Conservation (phyloP, 805 yeast species). For the Pichia occidentalis region DNA sequence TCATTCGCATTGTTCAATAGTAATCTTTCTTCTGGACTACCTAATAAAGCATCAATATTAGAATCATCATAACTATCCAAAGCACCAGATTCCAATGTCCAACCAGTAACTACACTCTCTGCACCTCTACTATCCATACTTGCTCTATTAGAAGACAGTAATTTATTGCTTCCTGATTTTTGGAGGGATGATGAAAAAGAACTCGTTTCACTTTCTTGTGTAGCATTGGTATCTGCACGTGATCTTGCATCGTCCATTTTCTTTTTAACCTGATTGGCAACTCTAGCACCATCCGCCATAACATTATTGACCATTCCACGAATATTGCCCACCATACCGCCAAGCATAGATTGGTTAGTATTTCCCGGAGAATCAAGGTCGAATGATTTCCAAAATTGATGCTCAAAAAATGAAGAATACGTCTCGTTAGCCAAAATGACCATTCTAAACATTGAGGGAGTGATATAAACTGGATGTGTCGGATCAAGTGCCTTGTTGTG, state of each 20-base stretch:
- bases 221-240: conserved; percentile 10
- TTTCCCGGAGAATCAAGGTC: conserved; percentile 44
- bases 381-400: conserved; percentile 58
- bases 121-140: conserved; percentile 13
- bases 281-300: conserved; percentile 86
- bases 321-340: conserved; percentile 45
- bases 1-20: neutral
- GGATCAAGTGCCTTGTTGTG: conserved; percentile 85
- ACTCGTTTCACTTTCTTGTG: conserved; percentile 9
- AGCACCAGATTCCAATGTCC: conserved; percentile 11
- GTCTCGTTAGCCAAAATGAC: conserved; percentile 91
- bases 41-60: conserved; percentile 9
- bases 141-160: conserved; percentile 1
- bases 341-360: conserved; percentile 33
- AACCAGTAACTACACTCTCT: conserved; percentile 13
- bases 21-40: neutral
- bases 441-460: conserved; percentile 89
- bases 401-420: conserved; percentile 74
- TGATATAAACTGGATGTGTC: conserved; percentile 62
- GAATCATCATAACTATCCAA: conserved; percentile 8
- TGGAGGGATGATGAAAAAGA: neutral
- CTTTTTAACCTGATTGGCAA: conserved; percentile 81
- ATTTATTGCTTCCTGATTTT: neutral
- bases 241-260: conserved; percentile 70
- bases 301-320: conserved; percentile 88